These are phyloP conservation scores for Scheffersomyces lignosus DNA, from an alignment of 805 yeast species.

Conservation along the genomic window DNA sequence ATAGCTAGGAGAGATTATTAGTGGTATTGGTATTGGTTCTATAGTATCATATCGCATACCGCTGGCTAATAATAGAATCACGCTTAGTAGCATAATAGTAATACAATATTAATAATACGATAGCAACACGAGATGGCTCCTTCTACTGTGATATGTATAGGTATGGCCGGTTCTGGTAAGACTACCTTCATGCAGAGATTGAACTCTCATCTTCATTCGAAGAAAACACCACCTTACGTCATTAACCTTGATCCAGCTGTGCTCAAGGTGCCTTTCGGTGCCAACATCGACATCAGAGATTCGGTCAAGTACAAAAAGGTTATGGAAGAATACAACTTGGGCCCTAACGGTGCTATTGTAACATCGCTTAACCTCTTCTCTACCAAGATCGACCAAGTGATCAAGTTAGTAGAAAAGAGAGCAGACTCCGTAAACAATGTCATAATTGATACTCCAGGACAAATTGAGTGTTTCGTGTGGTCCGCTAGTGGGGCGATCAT, in stretches of 20 bases:
- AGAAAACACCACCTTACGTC: slow-evolving; percentile 80
- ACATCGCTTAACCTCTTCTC: slow-evolving; percentile 89
- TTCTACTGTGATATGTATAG: slow-evolving; percentile 47
- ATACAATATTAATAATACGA: too few species aligned
- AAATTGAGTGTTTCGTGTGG: slow-evolving; percentile 98
- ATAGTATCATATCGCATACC: too few species aligned
- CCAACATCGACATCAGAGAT: slow-evolving; percentile 94
- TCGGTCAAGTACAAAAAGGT: slow-evolving; percentile 94
- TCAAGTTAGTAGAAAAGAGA: slow-evolving; percentile 79
- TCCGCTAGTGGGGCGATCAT: slow-evolving; percentile 95
- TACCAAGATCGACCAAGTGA: slow-evolving; percentile 95
- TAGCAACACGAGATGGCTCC: slow-evolving; percentile 30
- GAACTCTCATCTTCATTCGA: slow-evolving; percentile 80
- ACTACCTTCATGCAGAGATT: slow-evolving; percentile 96
- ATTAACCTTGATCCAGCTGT: slow-evolving; percentile 97
- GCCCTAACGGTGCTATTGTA: slow-evolving; percentile 98
- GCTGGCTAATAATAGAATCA: too few species aligned
- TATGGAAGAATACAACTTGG: slow-evolving; percentile 91
- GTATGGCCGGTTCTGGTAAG: slow-evolving; percentile 78
- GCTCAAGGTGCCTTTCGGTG: slow-evolving; percentile 85
- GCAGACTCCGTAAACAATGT: slow-evolving; percentile 59
- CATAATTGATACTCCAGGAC: slow-evolving; percentile 97
- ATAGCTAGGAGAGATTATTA: too few species aligned
- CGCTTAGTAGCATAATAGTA: too few species aligned
- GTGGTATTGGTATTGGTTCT: too few species aligned